phyloP scores from a whole-genome alignment of 805 yeast species.

The Starmerella powellii region DNA sequence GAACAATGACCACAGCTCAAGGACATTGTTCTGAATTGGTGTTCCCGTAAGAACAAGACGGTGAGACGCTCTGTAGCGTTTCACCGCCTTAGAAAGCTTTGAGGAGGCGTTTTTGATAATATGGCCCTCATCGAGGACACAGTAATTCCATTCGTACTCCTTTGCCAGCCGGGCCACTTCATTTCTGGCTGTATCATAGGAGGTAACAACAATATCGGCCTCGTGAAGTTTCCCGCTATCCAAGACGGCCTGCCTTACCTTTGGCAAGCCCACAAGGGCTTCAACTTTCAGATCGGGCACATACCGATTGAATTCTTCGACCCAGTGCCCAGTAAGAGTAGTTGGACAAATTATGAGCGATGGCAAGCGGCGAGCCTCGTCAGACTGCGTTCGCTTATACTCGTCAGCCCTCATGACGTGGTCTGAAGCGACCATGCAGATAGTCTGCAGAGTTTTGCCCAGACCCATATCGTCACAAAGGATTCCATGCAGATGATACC shows the following conservation, averaged over 20 bases:
- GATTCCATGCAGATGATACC: constrained; percentile 91
- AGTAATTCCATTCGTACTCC: constrained; percentile 65
- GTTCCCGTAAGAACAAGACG: constrained; percentile 89
- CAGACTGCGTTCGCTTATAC: constrained; percentile 43
- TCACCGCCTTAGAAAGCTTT: constrained; percentile 79
- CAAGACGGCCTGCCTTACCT: constrained; percentile 35
- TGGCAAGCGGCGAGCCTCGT: constrained; percentile 65
- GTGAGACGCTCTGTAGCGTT: constrained; percentile 71
- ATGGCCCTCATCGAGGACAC: constrained; percentile 96
- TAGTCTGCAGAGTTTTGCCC: constrained; percentile 93
- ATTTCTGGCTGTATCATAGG: constrained; percentile 92
- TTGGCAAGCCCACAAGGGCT: constrained; percentile 91
- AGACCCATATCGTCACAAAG: constrained; percentile 99
- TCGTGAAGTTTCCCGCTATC: constrained; percentile 30
- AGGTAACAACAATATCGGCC: constrained; percentile 82
- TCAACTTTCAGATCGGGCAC: constrained; percentile 74
- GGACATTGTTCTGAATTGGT: constrained; percentile 93
- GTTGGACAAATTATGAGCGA: constrained; percentile 92
- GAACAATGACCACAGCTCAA: constrained; percentile 94
- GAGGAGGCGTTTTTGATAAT: constrained; percentile 86
- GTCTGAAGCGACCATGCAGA: constrained; percentile 93
- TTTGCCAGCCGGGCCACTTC: constrained; percentile 55
- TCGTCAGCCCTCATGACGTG: constrained; percentile 74
- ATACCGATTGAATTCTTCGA: constrained; percentile 79
- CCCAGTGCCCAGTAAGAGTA: constrained; percentile 97